These are phyloP conservation scores for Abrus pulchellus DNA, from an alignment of 306 rosid species.

Conservation along the genomic window DNA sequence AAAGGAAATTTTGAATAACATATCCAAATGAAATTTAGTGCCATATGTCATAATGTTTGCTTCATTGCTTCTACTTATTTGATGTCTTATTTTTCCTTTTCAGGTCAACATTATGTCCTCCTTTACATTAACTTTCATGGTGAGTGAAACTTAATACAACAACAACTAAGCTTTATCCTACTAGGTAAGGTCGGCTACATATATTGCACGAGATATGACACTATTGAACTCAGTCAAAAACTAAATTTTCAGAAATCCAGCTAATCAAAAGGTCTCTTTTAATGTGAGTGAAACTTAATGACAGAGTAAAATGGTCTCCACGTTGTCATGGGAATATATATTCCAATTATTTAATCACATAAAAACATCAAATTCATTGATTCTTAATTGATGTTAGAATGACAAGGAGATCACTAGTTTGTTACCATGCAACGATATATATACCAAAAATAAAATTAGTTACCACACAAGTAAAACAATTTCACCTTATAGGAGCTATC, in stretches of 20 bases:
- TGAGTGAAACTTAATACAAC: neutral
- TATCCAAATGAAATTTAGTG: constrained; percentile 7
- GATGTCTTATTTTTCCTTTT: constrained; percentile 34
- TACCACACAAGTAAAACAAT: constrained; percentile 25
- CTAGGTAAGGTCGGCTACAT: too few relatives aligned
- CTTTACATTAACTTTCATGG: constrained; percentile 13
- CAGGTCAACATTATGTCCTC: constrained; percentile 12
- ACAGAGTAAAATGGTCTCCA: constrained; percentile 7
- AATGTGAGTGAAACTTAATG: neutral
- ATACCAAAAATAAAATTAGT: neutral
- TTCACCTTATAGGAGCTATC: constrained; percentile 98
- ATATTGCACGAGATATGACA: too few relatives aligned
- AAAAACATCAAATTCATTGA: constrained; percentile 30
- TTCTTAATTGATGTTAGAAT: constrained; percentile 10
- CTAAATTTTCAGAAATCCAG: too few relatives aligned
- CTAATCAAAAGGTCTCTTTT: too few relatives aligned
- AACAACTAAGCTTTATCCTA: too few relatives aligned
- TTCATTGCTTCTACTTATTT: constrained; percentile 27
- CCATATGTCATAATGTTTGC: constrained; percentile 21
- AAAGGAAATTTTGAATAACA: constrained; percentile 25
- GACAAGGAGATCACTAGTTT: constrained; percentile 34
- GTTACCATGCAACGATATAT: constrained; percentile 1
- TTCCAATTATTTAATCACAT: constrained; percentile 16
- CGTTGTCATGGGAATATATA: neutral
- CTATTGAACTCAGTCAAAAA: too few relatives aligned